Percentiles rank a stretch among this genome's conserved stretches.
phyloP scores from a whole-genome alignment of 345 rosid genomes.

The Ricinus communis region DNA sequence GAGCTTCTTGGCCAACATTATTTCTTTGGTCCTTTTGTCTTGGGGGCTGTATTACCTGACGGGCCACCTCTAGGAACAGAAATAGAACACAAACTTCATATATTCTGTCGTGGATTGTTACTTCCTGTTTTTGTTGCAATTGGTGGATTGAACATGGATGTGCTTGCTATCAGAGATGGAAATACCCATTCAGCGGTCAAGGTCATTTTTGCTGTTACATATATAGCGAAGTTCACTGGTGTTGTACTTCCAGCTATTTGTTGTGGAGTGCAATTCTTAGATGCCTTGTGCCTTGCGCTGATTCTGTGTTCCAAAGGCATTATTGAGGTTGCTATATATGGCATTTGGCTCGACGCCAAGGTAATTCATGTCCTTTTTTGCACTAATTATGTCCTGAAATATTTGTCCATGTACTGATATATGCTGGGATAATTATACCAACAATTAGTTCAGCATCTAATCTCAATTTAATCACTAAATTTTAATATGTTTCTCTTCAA shows the following conservation, averaged over 20 bases:
- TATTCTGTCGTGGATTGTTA: conserved; percentile 16
- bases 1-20: conserved; percentile 24
- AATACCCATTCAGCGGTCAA: conserved; percentile 17
- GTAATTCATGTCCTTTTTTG: conserved; percentile 11
- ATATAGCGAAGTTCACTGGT: conserved; percentile 24
- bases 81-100: conserved; percentile 29
- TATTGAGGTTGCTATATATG: conserved; percentile 27
- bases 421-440: no score
- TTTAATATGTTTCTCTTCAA: no score
- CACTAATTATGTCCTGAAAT: no score
- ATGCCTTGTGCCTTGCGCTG: conserved; percentile 32
- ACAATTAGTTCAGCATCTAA: no score
- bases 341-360: conserved; percentile 16
- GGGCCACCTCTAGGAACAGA: conserved; percentile 34
- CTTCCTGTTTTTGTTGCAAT: conserved; percentile 27
- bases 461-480: no score
- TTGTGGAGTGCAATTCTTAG: conserved; percentile 26
- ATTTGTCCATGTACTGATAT: no score
- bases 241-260: conserved; percentile 18
- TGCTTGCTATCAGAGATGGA: not conserved
- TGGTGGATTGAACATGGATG: conserved; percentile 23
- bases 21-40: conserved; percentile 17
- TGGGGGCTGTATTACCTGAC: conserved; percentile 32
- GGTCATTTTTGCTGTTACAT: conserved; percentile 5
- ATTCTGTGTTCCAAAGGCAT: conserved; percentile 36